These are phyloP conservation scores for Boletus vermiculosoides DNA, from an alignment of 768 basidiomycete species.

Conservation along the genomic window DNA sequence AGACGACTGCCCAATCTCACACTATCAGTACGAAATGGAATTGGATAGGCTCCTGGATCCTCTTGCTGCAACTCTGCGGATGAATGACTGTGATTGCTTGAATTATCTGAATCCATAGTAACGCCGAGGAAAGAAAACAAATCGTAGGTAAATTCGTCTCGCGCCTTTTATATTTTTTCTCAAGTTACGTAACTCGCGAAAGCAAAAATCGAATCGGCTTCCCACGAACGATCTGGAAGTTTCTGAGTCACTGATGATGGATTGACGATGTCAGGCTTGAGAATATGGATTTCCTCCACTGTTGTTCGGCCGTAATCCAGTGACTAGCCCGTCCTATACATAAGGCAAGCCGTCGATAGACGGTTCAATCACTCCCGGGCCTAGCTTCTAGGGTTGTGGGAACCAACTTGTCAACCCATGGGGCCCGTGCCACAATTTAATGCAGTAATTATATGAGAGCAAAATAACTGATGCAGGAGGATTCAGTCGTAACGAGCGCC, in stretches of 20 bases:
- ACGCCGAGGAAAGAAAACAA: rapidly evolving
- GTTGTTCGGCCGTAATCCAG: not conserved
- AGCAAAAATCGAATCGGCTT: not conserved
- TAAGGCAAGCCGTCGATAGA: not conserved
- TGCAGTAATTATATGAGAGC: not conserved
- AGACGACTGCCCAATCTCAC: slow-evolving; percentile 19
- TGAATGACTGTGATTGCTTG: not conserved
- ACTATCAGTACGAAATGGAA: slow-evolving; percentile 4
- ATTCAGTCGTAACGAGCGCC: no score
- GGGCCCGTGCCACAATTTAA: no score
- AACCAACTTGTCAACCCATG: no score
- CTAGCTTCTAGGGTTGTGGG: no score
- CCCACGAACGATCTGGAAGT: not conserved
- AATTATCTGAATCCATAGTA: not conserved
- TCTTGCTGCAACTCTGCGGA: not conserved
- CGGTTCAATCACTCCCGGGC: no score
- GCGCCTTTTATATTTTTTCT: not conserved
- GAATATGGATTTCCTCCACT: not conserved
- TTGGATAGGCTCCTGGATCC: slow-evolving; percentile 19
- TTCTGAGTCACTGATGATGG: not conserved
- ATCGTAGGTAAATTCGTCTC: not conserved
- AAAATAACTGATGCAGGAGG: not conserved
- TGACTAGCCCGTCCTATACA: not conserved
- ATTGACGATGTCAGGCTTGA: not conserved
- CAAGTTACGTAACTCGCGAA: not conserved